phyloP scores from a whole-genome alignment of 192 early-diverging fungal species.

The Endogone sp. region DNA sequence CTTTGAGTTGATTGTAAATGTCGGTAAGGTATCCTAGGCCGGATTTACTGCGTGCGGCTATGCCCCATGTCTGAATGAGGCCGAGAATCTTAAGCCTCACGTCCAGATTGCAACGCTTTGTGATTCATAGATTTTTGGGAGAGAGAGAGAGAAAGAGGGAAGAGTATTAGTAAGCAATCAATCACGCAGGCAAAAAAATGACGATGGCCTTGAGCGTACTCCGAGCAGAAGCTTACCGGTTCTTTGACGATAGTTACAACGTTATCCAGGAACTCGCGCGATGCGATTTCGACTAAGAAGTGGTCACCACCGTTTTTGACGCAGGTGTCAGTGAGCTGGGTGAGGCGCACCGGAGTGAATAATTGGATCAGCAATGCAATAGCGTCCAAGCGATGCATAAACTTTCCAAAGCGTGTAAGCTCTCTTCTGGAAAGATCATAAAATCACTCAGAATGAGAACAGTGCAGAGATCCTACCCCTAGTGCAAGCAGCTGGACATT shows the following conservation, averaged over 20 bases:
- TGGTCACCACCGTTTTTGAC: conserved; percentile 92
- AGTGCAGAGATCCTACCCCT: conserved; percentile 42
- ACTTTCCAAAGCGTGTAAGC: background rate
- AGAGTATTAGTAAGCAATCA: conserved; percentile 29
- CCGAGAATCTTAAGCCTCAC: conserved; percentile 72
- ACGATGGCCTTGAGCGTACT: too few species aligned
- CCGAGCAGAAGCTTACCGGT: conserved; percentile 45
- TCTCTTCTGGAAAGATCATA: too few species aligned
- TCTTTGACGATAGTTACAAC: conserved; percentile 58
- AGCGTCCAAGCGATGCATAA: background rate
- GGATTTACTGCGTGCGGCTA: conserved; percentile 72
- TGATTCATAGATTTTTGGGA: too few species aligned
- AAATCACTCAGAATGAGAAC: background rate
- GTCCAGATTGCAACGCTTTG: conserved; percentile 66
- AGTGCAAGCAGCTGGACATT: conserved; percentile 91
- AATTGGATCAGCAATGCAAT: background rate
- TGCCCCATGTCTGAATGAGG: conserved; percentile 89
- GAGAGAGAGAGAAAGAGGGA: too few species aligned
- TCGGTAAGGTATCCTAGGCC: conserved; percentile 78
- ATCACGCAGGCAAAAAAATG: too few species aligned
- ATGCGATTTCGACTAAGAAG: conserved; percentile 83
- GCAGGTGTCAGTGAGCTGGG: conserved; percentile 83
- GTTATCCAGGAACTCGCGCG: conserved; percentile 87
- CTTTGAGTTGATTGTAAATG: conserved; percentile 77
- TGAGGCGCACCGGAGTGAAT: conserved; percentile 8